Evolutionary conservation across 75 land plant genomes (phyloP).

Genomic region (Cryptomeria japonica): DNA sequence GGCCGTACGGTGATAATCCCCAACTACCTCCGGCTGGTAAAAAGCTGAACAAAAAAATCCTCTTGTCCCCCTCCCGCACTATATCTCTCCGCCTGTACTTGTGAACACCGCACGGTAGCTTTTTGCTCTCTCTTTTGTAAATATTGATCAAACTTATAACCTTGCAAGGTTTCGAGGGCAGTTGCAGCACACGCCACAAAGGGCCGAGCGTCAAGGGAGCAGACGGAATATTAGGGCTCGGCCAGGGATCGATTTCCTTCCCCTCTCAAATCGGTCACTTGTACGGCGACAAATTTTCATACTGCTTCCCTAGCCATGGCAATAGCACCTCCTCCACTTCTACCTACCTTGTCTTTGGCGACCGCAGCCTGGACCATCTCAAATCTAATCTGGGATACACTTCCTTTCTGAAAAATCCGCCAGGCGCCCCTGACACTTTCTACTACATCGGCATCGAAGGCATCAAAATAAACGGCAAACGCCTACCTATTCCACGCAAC

Average conservation of each 20-base stretch:
- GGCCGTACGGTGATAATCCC: no score
- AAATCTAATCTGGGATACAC: conserved; percentile 30
- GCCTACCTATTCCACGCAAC: conserved; percentile 29
- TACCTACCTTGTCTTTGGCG: conserved; percentile 46
- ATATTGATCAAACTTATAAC: no score
- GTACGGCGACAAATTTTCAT: conserved; percentile 61
- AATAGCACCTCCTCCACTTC: conserved; percentile 40
- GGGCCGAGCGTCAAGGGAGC: conserved; percentile 48
- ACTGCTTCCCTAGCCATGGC: conserved; percentile 59
- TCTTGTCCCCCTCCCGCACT: no score
- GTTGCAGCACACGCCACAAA: conserved; percentile 50
- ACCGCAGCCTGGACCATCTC: neutral
- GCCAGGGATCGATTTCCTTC: conserved; percentile 64
- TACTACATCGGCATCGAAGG: conserved; percentile 50
- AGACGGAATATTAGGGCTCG: conserved; percentile 66
- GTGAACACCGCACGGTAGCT: no score
- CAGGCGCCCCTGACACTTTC: conserved; percentile 37
- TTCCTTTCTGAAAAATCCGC: conserved; percentile 45
- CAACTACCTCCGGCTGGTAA: no score
- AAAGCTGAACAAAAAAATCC: no score
- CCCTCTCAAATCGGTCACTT: conserved; percentile 51
- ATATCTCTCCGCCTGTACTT: no score
- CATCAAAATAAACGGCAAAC: conserved; percentile 25
- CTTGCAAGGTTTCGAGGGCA: no score
- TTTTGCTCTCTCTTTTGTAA: no score